phyloP scores from a whole-genome alignment of 2,329 filamentous ascomycete genomes.

The Diaporthe helianthi region DNA sequence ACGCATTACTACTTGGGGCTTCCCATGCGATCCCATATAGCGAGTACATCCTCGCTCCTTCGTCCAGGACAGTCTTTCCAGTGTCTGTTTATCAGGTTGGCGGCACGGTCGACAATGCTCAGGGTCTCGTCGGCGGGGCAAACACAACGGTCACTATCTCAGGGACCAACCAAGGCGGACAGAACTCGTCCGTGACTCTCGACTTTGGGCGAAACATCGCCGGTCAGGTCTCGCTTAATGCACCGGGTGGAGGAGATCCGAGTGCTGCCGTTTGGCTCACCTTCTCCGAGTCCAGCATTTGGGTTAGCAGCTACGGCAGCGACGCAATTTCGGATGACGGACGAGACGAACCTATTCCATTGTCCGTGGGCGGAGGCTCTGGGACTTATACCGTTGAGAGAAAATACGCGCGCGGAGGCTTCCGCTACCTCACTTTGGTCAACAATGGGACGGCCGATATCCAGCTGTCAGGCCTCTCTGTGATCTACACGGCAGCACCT shows the following conservation, averaged over 20 bases:
- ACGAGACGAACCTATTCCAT: constrained; percentile 28
- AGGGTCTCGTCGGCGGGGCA: constrained; percentile 37
- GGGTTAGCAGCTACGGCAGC: constrained; percentile 53
- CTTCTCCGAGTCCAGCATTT: constrained; percentile 51
- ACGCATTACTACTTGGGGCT: not conserved
- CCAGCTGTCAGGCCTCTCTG: constrained; percentile 45
- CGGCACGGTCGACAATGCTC: constrained; percentile 35
- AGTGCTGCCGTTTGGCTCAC: constrained; percentile 47
- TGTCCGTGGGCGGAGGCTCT: constrained; percentile 25
- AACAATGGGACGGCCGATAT: constrained; percentile 40
- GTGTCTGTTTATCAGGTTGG: constrained; percentile 33
- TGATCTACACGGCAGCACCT: constrained; percentile 50
- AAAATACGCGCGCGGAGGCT: constrained; percentile 47
- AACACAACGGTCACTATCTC: constrained; percentile 19
- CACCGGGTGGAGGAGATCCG: constrained; percentile 37
- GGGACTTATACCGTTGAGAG: constrained; percentile 38
- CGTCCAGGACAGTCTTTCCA: constrained; percentile 35
- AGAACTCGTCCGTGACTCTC: constrained; percentile 45
- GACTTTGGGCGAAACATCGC: constrained; percentile 50
- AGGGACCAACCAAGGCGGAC: not conserved
- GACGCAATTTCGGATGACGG: constrained; percentile 44
- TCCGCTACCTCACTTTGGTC: constrained; percentile 49
- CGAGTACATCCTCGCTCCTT: constrained; percentile 38
- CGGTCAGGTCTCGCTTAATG: constrained; percentile 46
- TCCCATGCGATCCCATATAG: constrained; percentile 26